Evolutionary conservation across 1,139 yeast species (phyloP), one percentile per base, ranked within the genome.

Genomic region (Zygosaccharomyces sapae): DNA sequence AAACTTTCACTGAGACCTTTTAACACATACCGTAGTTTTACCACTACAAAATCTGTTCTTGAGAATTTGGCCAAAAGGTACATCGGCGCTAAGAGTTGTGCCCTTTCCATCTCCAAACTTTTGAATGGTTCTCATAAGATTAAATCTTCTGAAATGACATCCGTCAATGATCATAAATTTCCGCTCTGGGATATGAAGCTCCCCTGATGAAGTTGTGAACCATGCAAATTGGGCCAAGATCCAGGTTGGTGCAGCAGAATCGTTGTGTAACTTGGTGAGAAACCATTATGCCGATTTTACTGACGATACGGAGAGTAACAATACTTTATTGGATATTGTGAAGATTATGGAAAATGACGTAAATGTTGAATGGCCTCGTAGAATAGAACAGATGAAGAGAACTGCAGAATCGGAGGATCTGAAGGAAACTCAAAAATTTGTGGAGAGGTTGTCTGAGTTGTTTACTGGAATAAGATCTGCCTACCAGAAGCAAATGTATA

Each of bases 221-320:
- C 41, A 43, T 3, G 24, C 79, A 60, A 71, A 76, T 69, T 72
- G 81, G 63, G 76, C 81, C 56, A 76, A 83, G 62, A 86, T 89
- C 46, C 96, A 89, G 60, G 76, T 85, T 45, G 95, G 95, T 44
- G 81, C 89, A 37, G 71, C 89, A 53, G 95, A 87, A 61, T 87
- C 89, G 1, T 71, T 88, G 49, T 77, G 81, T 44, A 77, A 83
- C 34, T 75, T 95, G 67, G 79, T 88, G 20, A 77, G 80, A 44
- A 83, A 84, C 55, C 86, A 86, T 60, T 88, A 84, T 62, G 68
- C 78, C 33, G 94, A 86, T 62, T 86, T 90, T 60, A 76, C 85
- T 4, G 84, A 83, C 62, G 87, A 86, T 56, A 63, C 83, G 53
- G 68, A 70, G 13, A 81, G 83, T 56, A 81, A 85, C 56, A 72